Percentiles rank a stretch among this genome's conserved stretches.
These are phyloP conservation scores for Candida hispaniensis DNA, from an alignment of 805 yeast genomes.

Conservation along the genomic window DNA sequence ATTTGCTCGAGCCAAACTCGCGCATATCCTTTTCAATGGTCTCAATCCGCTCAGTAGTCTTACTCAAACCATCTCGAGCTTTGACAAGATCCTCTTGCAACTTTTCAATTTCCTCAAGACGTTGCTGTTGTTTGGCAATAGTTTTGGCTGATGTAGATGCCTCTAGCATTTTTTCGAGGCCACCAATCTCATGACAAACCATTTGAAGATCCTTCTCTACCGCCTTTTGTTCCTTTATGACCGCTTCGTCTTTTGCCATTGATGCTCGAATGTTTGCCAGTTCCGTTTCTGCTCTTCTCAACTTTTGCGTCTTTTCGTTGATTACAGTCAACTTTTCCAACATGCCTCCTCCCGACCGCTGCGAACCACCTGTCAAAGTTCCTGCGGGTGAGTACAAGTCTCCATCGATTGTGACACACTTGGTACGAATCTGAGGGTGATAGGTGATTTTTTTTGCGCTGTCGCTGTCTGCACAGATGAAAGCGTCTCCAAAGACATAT, in stretches of 20 bases:
- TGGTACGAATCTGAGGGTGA: constrained; percentile 65
- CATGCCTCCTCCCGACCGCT: constrained; percentile 43
- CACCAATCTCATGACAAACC: constrained; percentile 26
- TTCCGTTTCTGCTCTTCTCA: constrained; percentile 36
- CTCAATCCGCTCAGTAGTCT: constrained; percentile 36
- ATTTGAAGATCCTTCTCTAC: constrained; percentile 24
- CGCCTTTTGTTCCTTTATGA: constrained; percentile 21
- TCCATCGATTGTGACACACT: constrained; percentile 84
- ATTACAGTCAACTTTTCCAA: constrained; percentile 57
- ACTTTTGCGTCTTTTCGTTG: constrained; percentile 36
- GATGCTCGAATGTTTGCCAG: constrained; percentile 34
- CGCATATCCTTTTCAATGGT: constrained; percentile 62
- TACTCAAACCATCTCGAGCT: constrained; percentile 28
- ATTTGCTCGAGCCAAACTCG: constrained; percentile 72
- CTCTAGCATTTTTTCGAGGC: constrained; percentile 23
- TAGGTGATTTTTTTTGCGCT: constrained; percentile 85
- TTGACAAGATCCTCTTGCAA: constrained; percentile 34
- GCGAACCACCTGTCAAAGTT: constrained; percentile 87
- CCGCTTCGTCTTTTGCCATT: constrained; percentile 34
- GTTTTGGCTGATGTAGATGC: constrained; percentile 24
- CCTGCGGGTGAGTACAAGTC: constrained; percentile 96
- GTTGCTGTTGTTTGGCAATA: constrained; percentile 26
- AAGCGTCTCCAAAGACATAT: constrained; percentile 81
- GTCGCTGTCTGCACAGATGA: constrained; percentile 77
- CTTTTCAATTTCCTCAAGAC: constrained; percentile 37